phyloP scores from a whole-genome alignment of 345 rosid genomes.

The Aurinia saxatilis region DNA sequence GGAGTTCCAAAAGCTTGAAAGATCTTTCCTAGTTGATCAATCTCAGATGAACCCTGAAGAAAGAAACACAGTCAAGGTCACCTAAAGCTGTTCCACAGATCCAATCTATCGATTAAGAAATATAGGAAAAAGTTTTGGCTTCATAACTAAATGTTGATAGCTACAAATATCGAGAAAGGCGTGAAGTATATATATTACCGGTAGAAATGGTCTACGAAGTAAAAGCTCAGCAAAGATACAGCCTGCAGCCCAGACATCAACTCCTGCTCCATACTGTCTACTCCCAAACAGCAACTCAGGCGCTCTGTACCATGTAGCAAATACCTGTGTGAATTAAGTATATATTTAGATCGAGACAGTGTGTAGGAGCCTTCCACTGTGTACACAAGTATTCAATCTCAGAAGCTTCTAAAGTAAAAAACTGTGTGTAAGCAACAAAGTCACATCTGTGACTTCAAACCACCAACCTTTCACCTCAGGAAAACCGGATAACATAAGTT shows the following conservation, averaged over 20 bases:
- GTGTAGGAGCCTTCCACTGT: neutral
- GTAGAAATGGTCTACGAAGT: conserved; percentile 47
- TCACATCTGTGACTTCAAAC: neutral
- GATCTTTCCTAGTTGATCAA: conserved; percentile 54
- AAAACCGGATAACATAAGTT: neutral
- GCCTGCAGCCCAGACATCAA: conserved; percentile 67
- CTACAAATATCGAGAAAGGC: neutral
- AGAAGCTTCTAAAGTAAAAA: neutral
- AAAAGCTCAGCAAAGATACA: conserved; percentile 58
- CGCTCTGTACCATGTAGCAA: conserved; percentile 63
- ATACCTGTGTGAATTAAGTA: conserved; percentile 32
- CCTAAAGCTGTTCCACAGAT: too few relatives aligned
- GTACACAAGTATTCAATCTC: conserved; percentile 7
- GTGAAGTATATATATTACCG: conserved; percentile 20
- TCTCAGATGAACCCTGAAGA: conserved; percentile 44
- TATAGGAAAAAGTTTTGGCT: neutral
- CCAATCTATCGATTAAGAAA: neutral
- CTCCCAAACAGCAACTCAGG: conserved; percentile 54
- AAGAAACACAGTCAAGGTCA: neutral
- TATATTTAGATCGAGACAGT: neutral
- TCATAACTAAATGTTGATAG: neutral
- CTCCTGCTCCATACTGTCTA: conserved; percentile 48
- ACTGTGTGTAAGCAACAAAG: neutral
- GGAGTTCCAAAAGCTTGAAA: conserved; percentile 60
- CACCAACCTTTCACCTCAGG: neutral